Percentiles rank a stretch among this genome's conserved stretches.
Evolutionary conservation across 371 early-diverging fungal genomes (phyloP).

Genomic region (Mortierella sp.): DNA sequence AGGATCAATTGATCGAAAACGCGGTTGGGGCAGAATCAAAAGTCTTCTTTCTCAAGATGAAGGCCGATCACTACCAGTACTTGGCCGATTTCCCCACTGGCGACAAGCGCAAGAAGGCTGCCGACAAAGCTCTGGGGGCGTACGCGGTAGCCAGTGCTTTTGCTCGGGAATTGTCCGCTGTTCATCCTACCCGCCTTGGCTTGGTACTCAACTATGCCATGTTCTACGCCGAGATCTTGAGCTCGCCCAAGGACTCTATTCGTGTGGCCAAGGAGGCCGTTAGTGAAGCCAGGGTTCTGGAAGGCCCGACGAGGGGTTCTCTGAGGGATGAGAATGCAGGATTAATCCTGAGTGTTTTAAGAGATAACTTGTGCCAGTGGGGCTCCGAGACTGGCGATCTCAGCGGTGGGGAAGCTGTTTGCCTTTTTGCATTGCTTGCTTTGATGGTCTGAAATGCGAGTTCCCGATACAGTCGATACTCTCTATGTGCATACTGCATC

Average conservation of each 20-base stretch:
- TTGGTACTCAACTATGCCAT: conserved; percentile 99
- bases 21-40: conserved; percentile 94
- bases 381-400: too few relatives aligned
- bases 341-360: too few relatives aligned
- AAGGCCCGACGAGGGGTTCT: too few relatives aligned
- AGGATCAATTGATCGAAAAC: conserved; percentile 86
- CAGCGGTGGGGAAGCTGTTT: too few relatives aligned
- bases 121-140: conserved; percentile 90
- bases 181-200: conserved; percentile 99
- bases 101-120: conserved; percentile 88
- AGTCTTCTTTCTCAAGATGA: conserved; percentile 99
- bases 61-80: conserved; percentile 99
- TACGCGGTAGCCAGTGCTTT: conserved; percentile 97
- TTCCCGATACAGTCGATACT: too few relatives aligned
- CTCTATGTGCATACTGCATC: too few relatives aligned
- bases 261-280: too few relatives aligned
- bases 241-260: conserved; percentile 97
- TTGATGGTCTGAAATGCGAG: too few relatives aligned
- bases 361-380: too few relatives aligned
- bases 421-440: too few relatives aligned
- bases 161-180: conserved; percentile 94
- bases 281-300: too few relatives aligned
- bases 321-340: too few relatives aligned
- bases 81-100: conserved; percentile 97
- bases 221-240: conserved; percentile 99